Evolutionary conservation across 2,329 filamentous ascomycete genomes (phyloP), one percentile per base, ranked within the genome.

Genomic region (Diplodia seriata): DNA sequence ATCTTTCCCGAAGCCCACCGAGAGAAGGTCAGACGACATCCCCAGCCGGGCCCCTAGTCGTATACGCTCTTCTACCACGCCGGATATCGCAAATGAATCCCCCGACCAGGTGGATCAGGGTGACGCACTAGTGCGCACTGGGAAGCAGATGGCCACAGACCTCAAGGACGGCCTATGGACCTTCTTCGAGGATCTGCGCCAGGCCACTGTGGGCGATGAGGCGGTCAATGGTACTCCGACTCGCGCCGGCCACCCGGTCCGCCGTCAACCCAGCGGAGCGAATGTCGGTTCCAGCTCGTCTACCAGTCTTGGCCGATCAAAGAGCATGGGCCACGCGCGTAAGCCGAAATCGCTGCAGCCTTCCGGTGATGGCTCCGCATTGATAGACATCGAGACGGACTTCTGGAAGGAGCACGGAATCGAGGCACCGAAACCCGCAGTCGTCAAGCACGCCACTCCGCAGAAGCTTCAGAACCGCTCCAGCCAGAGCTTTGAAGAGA

Each of bases 201-300:
- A 98, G 79, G 96, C 94, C 15, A 97, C 95, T 0, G 93, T 99
- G 7, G 95, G 95, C 29, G 95, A 99, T 66, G 95, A 99, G 81
- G 92, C 89, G 18, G 87, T 93, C 70, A 88, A 84, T 69, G 89
- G 88, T 18, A 54, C 56, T 38, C 43, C 38, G 3, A 29, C 54
- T 23, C 64, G 64, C 26, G 8, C 33, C 9, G 47, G 49, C 20
- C 26, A 56, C 14, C 56, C 54, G n/a, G 15, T 62, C 20, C 55
- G 65, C 12, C 65, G 65, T 36, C 66, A 54, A 26, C 56, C 66
- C 38, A 63, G 57, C n/a, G 57, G 53, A 47, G 56, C 49, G 18
- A 57, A 66, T 9, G 50, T 57, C 18, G 62, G 50, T 14, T 57
- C 65, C n/a, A 67, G 65, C 40, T 43, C 40, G 15, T 26, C 47